Evolutionary conservation across 805 yeast genomes (phyloP).

Genomic region (Starmerella geochares): DNA sequence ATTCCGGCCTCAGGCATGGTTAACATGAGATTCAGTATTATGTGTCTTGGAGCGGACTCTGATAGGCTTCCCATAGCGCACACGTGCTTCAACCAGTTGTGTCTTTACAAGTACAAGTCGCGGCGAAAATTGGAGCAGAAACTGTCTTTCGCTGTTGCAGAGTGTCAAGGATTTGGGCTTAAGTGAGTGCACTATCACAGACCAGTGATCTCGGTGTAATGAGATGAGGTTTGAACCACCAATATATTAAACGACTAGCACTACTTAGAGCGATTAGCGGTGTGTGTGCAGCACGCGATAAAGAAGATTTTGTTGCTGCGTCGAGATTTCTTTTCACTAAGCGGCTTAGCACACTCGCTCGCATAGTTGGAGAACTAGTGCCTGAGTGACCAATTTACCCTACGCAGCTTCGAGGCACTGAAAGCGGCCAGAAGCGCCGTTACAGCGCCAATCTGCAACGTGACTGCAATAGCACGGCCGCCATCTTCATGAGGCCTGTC

Average conservation of each 20-base stretch:
- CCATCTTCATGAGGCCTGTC: conserved; percentile 28
- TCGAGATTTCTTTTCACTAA: too few relatives aligned
- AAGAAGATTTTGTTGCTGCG: too few relatives aligned
- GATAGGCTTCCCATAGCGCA: conserved; percentile 73
- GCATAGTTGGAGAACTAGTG: neutral
- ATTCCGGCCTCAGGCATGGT: conserved; percentile 88
- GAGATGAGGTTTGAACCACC: too few relatives aligned
- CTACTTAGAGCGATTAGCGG: too few relatives aligned
- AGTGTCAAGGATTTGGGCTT: conserved; percentile 80
- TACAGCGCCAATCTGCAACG: conserved; percentile 33
- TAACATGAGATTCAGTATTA: conserved; percentile 61
- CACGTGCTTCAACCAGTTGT: conserved; percentile 87
- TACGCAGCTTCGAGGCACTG: conserved; percentile 17
- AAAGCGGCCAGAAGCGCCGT: conserved; percentile 32
- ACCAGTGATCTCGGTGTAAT: too few relatives aligned
- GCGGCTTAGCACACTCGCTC: neutral
- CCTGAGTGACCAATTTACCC: neutral
- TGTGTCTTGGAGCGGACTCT: conserved; percentile 40
- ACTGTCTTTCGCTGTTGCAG: conserved; percentile 58
- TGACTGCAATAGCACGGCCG: conserved; percentile 32
- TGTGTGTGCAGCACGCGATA: too few relatives aligned
- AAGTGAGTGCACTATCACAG: too few relatives aligned
- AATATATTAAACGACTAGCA: too few relatives aligned
- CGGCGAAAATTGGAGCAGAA: conserved; percentile 48
- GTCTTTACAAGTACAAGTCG: conserved; percentile 55